phyloP scores from a whole-genome alignment of 306 rosid genomes.

The Lupinus albus region DNA sequence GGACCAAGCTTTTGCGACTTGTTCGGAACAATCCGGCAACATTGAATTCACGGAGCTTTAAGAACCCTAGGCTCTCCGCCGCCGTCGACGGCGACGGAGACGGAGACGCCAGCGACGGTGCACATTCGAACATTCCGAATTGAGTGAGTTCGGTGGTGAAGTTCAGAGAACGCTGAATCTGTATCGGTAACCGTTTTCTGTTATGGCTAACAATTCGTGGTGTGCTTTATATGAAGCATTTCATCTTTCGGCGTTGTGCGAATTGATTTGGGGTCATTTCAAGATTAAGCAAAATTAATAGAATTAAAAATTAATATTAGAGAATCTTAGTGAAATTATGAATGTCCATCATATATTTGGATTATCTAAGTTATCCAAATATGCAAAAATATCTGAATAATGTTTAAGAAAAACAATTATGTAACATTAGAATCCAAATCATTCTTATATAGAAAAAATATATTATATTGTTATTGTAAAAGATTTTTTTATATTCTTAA shows the following conservation, averaged over 20 bases:
- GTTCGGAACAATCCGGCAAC: constrained; percentile 42
- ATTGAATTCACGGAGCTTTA: constrained; percentile 43
- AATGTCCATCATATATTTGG: too few species aligned
- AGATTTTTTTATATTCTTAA: too few species aligned
- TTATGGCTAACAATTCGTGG: constrained; percentile 22
- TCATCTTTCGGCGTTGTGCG: background rate
- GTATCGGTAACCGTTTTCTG: constrained; percentile 46
- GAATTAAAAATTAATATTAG: too few species aligned
- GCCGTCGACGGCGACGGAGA: background rate
- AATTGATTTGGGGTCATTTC: too few species aligned
- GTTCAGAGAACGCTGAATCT: background rate
- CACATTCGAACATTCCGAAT: constrained; percentile 36
- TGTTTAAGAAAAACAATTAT: too few species aligned
- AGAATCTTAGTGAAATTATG: too few species aligned
- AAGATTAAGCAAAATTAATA: background rate
- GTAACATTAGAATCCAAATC: too few species aligned
- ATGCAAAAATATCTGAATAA: too few species aligned
- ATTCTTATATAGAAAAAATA: too few species aligned
- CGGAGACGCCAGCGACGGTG: constrained; percentile 28
- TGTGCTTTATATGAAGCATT: background rate
- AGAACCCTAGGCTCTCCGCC: constrained; percentile 46
- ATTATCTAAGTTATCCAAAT: too few species aligned
- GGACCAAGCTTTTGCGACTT: constrained; percentile 38
- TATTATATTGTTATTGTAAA: too few species aligned
- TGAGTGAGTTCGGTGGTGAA: background rate